Base-by-base conservation (phyloP, 768 basidiomycete genomes). In the Lactarius akahatsu region DNA sequence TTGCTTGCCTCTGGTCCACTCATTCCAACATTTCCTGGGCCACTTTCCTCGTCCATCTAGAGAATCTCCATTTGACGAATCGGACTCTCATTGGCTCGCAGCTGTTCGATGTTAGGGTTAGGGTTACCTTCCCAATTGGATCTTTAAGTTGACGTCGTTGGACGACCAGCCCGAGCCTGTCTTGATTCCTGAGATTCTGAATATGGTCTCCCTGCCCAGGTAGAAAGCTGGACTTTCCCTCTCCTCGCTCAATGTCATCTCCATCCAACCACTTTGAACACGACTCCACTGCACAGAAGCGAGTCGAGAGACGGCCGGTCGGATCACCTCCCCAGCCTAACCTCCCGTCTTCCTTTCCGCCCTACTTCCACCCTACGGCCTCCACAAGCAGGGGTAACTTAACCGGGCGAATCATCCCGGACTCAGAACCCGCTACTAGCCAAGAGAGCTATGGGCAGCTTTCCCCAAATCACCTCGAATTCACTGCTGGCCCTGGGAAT, bases 211-310 rank as follows among this genome's bases (percentile, higher is more conserved):
- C 13, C 20, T 54, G 28, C 32, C n/a, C 40, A 34, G 15, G 57
- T 59, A 34, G 66, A 63, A 67, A 67, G 66, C 66, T 47, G 62
- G 66, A 28, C 66, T 67, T 67, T 67, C 66, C 7, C 50, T 47
- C 41, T 26, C 50, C 30, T 16, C 36, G 20, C 45, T 10, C 16
- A 36, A 66, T 63, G 66, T 43, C 61, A 1, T 47, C 30, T 23
- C 18, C 59, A 18, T 28, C 8, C 34, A 47, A 40, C 55, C 43
- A 8, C 16, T 58, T 55, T 20, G n/a, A n/a, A 30, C 41, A 41
- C 6, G 56, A 43, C 23, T 10, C 32, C 23, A 16, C 41, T n/a
- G 13, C 41, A 2, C 64, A 18, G 45, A 34, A 47, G 26, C 4
- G 54, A 61, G n/a, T 65, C 23, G 26, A 61, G n/a, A 30, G 34